Conservation (phyloP, 129 eudicot genomes). For the Daucus carota region DNA sequence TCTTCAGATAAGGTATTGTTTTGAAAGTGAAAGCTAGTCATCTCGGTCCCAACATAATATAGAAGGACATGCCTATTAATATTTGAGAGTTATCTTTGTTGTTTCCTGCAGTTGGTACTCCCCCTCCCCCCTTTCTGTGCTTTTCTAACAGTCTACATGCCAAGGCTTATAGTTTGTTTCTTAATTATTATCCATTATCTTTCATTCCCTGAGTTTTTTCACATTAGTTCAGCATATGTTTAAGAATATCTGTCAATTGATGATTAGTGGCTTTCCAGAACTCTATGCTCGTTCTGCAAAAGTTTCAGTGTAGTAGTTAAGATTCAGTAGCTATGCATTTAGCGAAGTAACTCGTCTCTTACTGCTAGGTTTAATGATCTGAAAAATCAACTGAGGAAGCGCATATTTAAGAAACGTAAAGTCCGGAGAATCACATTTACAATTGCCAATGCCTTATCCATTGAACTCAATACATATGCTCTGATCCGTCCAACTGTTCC, state of each 20-base stretch:
- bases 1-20: neutral
- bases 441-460: slow-evolving; percentile 64
- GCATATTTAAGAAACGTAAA: slow-evolving; percentile 86
- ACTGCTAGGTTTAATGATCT: slow-evolving; percentile 70
- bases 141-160: too few relatives aligned
- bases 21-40: neutral
- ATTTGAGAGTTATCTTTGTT: too few relatives aligned
- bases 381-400: slow-evolving; percentile 76
- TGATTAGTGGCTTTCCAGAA: neutral
- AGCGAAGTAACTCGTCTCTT: neutral
- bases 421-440: slow-evolving; percentile 62
- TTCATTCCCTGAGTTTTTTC: neutral
- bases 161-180: too few relatives aligned
- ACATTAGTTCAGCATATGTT: neutral
- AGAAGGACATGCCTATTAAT: too few relatives aligned
- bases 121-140: too few relatives aligned
- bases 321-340: neutral
- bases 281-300: neutral
- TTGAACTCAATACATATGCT: slow-evolving; percentile 86
- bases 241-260: neutral
- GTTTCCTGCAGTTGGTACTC: too few relatives aligned
- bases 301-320: neutral
- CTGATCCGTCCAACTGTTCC: slow-evolving; percentile 84
- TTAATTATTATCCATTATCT: neutral
- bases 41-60: neutral